phyloP scores from a whole-genome alignment of 352 stramenopile genomes.

The Globisporangium megalacanthum region DNA sequence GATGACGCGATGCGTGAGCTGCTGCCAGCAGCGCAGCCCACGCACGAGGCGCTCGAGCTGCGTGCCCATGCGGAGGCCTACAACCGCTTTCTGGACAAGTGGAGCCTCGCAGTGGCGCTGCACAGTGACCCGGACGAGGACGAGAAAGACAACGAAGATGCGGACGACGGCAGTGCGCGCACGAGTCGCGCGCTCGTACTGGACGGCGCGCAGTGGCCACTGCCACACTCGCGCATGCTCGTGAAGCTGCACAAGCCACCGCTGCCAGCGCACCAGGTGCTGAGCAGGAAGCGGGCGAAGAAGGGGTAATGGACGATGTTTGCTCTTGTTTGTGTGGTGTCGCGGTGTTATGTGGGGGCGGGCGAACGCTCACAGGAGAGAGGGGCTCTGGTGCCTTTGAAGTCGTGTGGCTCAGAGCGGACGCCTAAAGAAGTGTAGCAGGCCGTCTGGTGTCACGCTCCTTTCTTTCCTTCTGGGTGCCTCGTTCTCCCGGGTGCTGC shows the following conservation, averaged over 20 bases:
- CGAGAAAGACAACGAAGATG: conserved; percentile 3
- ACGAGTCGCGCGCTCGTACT: conserved; percentile 19
- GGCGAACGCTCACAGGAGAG: too few species aligned
- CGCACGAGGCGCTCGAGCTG: conserved; percentile 42
- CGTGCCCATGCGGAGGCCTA: conserved; percentile 39
- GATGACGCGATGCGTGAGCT: conserved; percentile 39
- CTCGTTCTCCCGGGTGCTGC: too few species aligned
- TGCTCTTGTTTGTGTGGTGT: too few species aligned
- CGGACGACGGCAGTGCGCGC: background rate
- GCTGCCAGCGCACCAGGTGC: background rate
- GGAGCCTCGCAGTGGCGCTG: conserved; percentile 39
- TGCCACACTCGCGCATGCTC: conserved; percentile 19
- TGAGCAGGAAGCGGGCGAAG: too few species aligned
- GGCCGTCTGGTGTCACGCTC: too few species aligned
- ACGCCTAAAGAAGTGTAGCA: too few species aligned
- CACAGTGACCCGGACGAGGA: background rate
- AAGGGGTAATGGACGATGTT: too few species aligned
- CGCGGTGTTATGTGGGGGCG: too few species aligned
- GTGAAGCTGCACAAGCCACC: conserved; percentile 40
- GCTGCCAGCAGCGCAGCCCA: conserved; percentile 16
- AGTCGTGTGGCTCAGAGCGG: too few species aligned
- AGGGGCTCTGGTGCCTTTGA: too few species aligned
- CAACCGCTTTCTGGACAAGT: conserved; percentile 65
- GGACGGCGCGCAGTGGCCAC: conserved; percentile 21
- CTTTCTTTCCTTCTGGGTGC: too few species aligned